Percentiles rank a stretch among this genome's conserved stretches.
Evolutionary conservation across 257 asterid species (phyloP).

Genomic region (Solanum peruvianum): DNA sequence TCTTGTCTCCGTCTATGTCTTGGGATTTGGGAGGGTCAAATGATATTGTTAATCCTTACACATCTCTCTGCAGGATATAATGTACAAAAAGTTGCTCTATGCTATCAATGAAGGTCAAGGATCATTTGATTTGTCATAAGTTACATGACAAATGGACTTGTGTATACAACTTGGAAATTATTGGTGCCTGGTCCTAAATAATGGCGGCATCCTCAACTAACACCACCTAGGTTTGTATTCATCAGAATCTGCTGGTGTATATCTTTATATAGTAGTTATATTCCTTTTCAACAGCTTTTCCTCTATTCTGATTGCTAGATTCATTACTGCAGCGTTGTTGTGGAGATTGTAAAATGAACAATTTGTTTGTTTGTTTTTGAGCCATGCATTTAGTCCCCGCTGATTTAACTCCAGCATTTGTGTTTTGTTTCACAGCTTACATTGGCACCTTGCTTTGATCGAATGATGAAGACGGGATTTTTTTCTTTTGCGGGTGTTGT

Average conservation of each 20-base stretch:
- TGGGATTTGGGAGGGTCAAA: not conserved
- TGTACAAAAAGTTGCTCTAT: slow-evolving; percentile 79
- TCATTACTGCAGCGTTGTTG: not conserved
- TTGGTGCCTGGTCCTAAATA: not conserved
- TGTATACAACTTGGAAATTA: slow-evolving; percentile 2
- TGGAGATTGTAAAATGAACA: not conserved
- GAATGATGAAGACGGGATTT: not conserved
- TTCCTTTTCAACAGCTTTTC: not conserved
- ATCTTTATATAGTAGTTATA: not conserved
- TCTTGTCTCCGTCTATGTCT: not conserved
- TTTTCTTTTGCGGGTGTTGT: not conserved
- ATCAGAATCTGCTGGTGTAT: not conserved
- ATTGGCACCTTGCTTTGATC: not conserved
- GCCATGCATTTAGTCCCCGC: not conserved
- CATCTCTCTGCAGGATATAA: slow-evolving; percentile 48
- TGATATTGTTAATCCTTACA: not conserved
- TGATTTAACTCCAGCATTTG: not conserved
- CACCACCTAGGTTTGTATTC: not conserved
- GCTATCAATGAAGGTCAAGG: slow-evolving; percentile 97
- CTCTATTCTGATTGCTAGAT: not conserved
- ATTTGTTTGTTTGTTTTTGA: not conserved
- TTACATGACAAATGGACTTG: slow-evolving; percentile 7
- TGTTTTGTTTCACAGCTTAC: not conserved
- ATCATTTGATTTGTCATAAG: slow-evolving; percentile 88
- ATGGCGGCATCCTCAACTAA: not conserved